Conservation (phyloP, 768 basidiomycete species). For the Krasilnikovozyma curviuscula region DNA sequence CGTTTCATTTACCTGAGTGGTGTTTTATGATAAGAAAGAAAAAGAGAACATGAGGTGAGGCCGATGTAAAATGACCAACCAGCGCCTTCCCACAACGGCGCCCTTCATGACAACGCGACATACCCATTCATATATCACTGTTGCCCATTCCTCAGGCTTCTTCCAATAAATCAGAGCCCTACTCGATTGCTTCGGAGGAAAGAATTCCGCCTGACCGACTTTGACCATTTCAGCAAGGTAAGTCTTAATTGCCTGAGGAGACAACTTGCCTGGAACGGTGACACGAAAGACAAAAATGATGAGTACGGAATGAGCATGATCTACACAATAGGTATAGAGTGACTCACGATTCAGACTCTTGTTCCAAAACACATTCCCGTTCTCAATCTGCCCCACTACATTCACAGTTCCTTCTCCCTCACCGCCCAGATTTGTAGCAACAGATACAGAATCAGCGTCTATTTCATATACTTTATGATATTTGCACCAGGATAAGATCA, state of each 20-base stretch:
- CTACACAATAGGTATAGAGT: no score
- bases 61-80: background rate
- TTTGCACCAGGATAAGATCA: constrained; percentile 24
- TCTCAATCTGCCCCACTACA: constrained; percentile 15
- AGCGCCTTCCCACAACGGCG: constrained; percentile 6
- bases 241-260: background rate
- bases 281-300: no score
- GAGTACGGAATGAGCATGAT: no score
- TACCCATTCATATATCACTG: constrained; percentile 29
- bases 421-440: background rate
- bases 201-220: no score
- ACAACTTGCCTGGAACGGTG: background rate
- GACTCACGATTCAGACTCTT: constrained; percentile 22
- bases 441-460: background rate
- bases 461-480: constrained; percentile 20
- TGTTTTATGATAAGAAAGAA: no score
- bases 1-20: constrained; percentile 25
- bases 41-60: background rate
- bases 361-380: constrained; percentile 22
- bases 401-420: constrained; percentile 12
- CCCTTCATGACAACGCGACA: no score
- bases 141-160: constrained; percentile 29
- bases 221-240: no score
- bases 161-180: constrained; percentile 28
- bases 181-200: constrained; percentile 3